These are phyloP conservation scores for Talaromyces piceae DNA, from an alignment of 2,329 filamentous ascomycete species.

Conservation along the genomic window DNA sequence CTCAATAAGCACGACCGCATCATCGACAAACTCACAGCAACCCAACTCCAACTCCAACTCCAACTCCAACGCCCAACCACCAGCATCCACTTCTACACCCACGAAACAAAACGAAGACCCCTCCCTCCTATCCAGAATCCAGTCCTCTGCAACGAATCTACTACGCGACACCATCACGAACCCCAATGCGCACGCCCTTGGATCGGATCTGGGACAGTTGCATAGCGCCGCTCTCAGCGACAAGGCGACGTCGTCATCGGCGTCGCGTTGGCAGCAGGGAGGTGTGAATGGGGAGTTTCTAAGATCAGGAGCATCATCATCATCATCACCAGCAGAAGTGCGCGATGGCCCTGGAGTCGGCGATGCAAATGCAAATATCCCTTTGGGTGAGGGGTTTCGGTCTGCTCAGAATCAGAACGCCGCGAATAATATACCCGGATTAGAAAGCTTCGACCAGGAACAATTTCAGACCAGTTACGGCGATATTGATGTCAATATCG, in stretches of 20 bases:
- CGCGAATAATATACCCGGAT: no score
- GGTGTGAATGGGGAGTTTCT: not conserved
- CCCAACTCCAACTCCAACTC: not conserved
- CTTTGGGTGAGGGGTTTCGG: not conserved
- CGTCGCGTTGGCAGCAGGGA: not conserved
- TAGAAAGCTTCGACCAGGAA: not conserved
- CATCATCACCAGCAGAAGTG: not conserved
- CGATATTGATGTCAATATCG: not conserved
- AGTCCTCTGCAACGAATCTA: slow-evolving; percentile 30
- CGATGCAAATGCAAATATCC: not conserved
- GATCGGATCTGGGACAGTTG: slow-evolving; percentile 17
- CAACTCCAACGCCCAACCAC: not conserved
- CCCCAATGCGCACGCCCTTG: slow-evolving; percentile 11
- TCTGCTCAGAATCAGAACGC: not conserved
- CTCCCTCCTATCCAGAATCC: slow-evolving; percentile 22
- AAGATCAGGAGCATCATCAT: not conserved
- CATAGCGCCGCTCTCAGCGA: slow-evolving; percentile 15
- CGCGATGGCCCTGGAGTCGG: not conserved
- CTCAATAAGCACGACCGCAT: not conserved
- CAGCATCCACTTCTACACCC: slow-evolving; percentile 4
- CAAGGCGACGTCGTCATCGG: slow-evolving; percentile 15
- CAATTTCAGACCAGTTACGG: not conserved
- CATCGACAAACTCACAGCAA: not conserved
- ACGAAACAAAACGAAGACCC: slow-evolving; percentile 11
- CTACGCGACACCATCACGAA: slow-evolving; percentile 24